These are phyloP conservation scores for Podospora bellae-mahoneyi DNA, from an alignment of 495 filamentous ascomycete genomes.

Conservation along the genomic window DNA sequence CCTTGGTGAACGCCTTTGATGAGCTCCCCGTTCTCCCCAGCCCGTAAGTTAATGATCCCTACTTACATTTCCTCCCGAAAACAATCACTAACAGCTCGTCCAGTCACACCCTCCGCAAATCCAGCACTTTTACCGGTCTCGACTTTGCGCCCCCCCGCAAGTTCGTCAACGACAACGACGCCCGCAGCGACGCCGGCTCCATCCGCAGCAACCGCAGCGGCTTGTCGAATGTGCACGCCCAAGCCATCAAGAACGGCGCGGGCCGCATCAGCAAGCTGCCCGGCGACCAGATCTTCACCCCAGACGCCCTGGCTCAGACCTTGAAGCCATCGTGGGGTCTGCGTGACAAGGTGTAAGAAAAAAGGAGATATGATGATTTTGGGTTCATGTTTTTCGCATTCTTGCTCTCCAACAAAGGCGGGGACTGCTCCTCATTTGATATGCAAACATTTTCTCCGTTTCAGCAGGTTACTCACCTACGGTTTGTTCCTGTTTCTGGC, in stretches of 20 bases:
- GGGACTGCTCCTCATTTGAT: background rate
- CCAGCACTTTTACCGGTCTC: conserved; percentile 79
- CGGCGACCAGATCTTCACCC: conserved; percentile 76
- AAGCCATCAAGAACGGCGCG: conserved; percentile 81
- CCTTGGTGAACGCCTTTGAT: conserved; percentile 78
- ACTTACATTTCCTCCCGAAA: conserved; percentile 1
- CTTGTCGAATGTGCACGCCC: conserved; percentile 65
- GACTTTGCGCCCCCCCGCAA: conserved; percentile 94
- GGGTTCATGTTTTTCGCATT: background rate
- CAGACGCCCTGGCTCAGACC: conserved; percentile 61
- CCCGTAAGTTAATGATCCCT: conserved; percentile 64
- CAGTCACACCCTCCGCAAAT: conserved; percentile 84
- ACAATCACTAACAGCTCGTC: conserved; percentile 12
- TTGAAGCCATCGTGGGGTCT: conserved; percentile 81
- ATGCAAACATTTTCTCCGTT: background rate
- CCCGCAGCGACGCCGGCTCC: conserved; percentile 78
- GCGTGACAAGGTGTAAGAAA: conserved; percentile 30
- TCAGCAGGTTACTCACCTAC: too few species aligned
- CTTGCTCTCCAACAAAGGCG: background rate
- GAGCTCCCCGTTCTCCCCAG: conserved; percentile 82
- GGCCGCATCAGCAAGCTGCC: conserved; percentile 88
- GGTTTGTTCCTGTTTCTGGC: background rate
- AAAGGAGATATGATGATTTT: background rate
- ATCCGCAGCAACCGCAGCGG: conserved; percentile 82
- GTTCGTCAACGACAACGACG: conserved; percentile 65